phyloP scores from a whole-genome alignment of 768 basidiomycete species.

The Tephrocybe sp. region DNA sequence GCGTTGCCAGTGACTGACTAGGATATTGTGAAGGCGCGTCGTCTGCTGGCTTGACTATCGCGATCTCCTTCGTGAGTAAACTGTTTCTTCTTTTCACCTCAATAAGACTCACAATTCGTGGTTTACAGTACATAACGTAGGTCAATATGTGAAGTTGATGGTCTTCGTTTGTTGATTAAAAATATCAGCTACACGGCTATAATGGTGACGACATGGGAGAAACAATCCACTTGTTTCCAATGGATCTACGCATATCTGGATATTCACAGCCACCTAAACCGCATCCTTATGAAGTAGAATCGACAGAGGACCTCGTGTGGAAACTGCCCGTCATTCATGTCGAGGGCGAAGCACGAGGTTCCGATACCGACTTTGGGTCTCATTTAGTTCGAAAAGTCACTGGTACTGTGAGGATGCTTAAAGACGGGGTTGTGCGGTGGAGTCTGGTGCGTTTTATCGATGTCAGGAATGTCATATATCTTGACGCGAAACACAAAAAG shows the following conservation, averaged over 20 bases:
- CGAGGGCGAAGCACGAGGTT: conserved; percentile 43
- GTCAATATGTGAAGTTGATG: no score
- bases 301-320: conserved; percentile 25
- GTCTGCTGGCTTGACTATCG: conserved; percentile 63
- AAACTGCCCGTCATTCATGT: conserved; percentile 53
- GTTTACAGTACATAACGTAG: conserved; percentile 40
- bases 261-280: conserved; percentile 32
- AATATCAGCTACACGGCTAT: conserved; percentile 20
- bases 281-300: conserved; percentile 19
- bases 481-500: conserved; percentile 16
- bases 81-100: background rate
- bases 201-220: conserved; percentile 31
- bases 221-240: conserved; percentile 53
- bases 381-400: conserved; percentile 32
- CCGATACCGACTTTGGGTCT: conserved; percentile 30
- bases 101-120: background rate
- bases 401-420: conserved; percentile 49
- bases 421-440: conserved; percentile 54
- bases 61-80: conserved; percentile 47
- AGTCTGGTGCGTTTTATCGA: conserved; percentile 36
- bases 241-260: conserved; percentile 42
- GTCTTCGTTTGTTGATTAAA: no score
- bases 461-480: background rate
- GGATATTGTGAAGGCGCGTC: conserved; percentile 38
- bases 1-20: background rate